Evolutionary conservation across 345 rosid genomes (phyloP), one percentile per base, ranked within the genome.

Genomic region (Populus pruinosa): DNA sequence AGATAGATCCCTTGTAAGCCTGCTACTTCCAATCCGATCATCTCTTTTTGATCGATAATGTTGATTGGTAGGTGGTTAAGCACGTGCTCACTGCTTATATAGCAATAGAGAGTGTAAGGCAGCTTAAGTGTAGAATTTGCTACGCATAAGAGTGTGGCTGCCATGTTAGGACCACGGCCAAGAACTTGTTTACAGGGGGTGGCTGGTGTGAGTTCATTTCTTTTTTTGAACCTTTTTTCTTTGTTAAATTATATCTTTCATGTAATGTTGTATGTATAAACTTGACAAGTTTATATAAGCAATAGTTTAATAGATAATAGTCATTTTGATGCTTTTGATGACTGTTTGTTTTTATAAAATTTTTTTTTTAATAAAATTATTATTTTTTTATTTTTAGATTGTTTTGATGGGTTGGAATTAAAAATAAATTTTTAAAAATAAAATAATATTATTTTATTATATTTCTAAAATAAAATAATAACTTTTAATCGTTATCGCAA

Each of bases 1-100:
- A 95, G 76, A 50, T 88, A 17, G 83, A 82, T 36, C 90, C 88
- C 8, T 74, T 93, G 82, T 91, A 84, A 83, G 25, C 64, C 55
- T 18, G 8, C 6, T 27, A 21, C 18, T 36, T 61, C 64, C 8
- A 61, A 55, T 62, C 72, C 43, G 80, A 86, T 82, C 85, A 80
- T 72, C 53, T 35, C 17, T 56, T 53, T 65, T 82, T 77, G 85
- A 81, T 85, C 80, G 71, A 75, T 16, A 25, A 67, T 25, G 43
- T 56, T 56, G 50, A 35, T 9, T 36, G 80, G 73, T 35, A 56
- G 70, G 59, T 33, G 31, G 27, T 31, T 61, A 68, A 29, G 20
- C 55, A 66, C 18, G 14, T 66, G 13, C 12, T 36, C 50, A 38
- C 23, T 13, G 13, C n/a, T 53, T 27, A 38, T 27, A 59, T 16